These are phyloP conservation scores for Aspergillus homomorphus DNA, from an alignment of 495 filamentous ascomycete genomes.

Conservation along the genomic window DNA sequence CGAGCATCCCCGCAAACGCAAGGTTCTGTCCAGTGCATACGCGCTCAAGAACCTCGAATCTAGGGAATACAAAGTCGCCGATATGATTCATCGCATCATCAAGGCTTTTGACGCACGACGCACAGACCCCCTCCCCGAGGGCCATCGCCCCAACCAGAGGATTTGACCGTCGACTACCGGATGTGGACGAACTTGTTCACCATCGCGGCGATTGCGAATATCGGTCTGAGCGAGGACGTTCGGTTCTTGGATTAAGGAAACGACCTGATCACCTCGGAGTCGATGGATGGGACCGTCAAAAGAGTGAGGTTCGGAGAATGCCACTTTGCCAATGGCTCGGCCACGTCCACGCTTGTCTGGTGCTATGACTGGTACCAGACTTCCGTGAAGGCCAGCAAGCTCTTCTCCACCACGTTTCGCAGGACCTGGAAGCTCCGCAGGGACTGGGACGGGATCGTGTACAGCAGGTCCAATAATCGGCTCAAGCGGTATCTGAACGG, in stretches of 20 bases:
- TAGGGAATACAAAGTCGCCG: conserved; percentile 50
- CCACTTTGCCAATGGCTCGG: conserved; percentile 32
- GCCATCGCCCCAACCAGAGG: conserved; percentile 8
- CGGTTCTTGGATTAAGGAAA: conserved; percentile 41
- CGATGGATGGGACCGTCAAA: conserved; percentile 30
- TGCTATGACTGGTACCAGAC: conserved; percentile 39
- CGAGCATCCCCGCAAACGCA: conserved; percentile 41
- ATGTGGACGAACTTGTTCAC: conserved; percentile 32
- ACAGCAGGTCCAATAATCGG: conserved; percentile 28
- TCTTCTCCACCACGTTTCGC: conserved; percentile 18
- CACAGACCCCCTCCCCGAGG: conserved; percentile 11
- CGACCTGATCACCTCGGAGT: conserved; percentile 31
- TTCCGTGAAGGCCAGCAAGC: conserved; percentile 15
- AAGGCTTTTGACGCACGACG: conserved; percentile 26
- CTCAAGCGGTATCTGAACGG: conserved; percentile 35
- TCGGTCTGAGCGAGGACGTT: conserved; percentile 39
- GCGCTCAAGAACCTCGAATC: conserved; percentile 47
- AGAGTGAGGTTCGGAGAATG: conserved; percentile 36
- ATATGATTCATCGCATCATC: conserved; percentile 34
- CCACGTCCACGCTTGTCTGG: conserved; percentile 40
- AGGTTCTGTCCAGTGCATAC: conserved; percentile 42
- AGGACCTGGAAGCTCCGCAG: conserved; percentile 13
- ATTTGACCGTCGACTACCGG: conserved; percentile 31
- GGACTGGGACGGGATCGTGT: conserved; percentile 34
- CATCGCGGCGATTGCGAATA: conserved; percentile 43